phyloP scores from a whole-genome alignment of 2,329 filamentous ascomycete species.

The Esteya vermicola region DNA sequence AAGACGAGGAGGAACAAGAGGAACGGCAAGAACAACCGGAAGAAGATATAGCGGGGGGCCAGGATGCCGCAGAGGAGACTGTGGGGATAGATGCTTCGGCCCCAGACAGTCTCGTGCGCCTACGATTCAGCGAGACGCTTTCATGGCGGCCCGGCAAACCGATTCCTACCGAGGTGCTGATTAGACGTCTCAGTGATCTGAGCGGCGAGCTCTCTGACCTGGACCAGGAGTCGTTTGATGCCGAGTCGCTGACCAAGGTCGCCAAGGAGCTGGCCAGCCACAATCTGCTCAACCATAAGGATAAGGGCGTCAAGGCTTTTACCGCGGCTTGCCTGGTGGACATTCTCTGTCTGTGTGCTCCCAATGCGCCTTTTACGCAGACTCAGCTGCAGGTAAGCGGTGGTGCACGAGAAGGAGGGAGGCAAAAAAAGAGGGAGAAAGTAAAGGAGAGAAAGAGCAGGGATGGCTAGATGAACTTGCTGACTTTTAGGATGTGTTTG shows the following conservation, averaged over 20 bases:
- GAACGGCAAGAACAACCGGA: constrained; percentile 3
- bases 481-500: constrained; percentile 82
- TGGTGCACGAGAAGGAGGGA: neutral
- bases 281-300: constrained; percentile 79
- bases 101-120: constrained; percentile 27
- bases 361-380: constrained; percentile 83
- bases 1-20: constrained; percentile 1
- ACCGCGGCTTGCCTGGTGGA: constrained; percentile 83
- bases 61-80: constrained; percentile 2
- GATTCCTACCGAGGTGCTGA: constrained; percentile 69
- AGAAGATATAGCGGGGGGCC: constrained; percentile 1
- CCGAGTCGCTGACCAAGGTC: constrained; percentile 69
- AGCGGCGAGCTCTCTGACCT: constrained; percentile 71
- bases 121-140: constrained; percentile 74
- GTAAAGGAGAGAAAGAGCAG: too few relatives aligned
- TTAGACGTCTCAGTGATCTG: constrained; percentile 67
- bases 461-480: too few relatives aligned
- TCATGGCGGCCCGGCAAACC: constrained; percentile 87
- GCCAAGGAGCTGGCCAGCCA: constrained; percentile 73
- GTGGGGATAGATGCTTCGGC: neutral
- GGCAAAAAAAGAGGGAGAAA: too few relatives aligned
- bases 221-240: constrained; percentile 74
- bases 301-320: constrained; percentile 83
- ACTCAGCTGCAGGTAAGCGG: constrained; percentile 70
- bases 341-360: constrained; percentile 81